Evolutionary conservation across 208 protist genomes (phyloP), one percentile per base, ranked within the genome.

Genomic region (Vickermania spadyakhi): DNA sequence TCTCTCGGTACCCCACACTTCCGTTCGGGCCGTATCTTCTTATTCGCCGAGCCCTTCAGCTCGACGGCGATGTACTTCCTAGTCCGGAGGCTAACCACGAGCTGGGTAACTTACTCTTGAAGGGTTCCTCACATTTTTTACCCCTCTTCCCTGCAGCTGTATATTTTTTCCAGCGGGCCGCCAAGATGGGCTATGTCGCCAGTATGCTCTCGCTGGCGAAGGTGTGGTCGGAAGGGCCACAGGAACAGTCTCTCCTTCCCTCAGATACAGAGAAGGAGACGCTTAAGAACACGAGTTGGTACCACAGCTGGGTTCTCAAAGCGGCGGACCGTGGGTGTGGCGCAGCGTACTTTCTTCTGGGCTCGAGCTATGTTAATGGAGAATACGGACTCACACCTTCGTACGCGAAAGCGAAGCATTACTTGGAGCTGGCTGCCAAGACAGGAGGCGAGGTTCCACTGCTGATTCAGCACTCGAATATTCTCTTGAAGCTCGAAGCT

Each of bases 141-240:
- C 86, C 89, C 1, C 64, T 93, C 29, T 93, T 96, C 69, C 84
- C 86, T 5, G 85, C 84, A 22, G 86, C 89, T 2, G 28, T 96
- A 27, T 84, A 88, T 72, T 96, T 93, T 62, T 93, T 90, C 72
- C 84, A 96, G 72, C 89, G 86, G 31, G 89, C 89, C 26, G 89
- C 89, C 23, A 63, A 78, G 56, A 72, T 81, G 22, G 89, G 89
- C 21, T 78, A 73, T 64, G 80, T 88, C n/a, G 76, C 81, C 59
- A 79, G 83, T 18, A 93, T 96, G 89, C 72, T 93, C 41, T 76
- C 73, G 50, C 75, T 93, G 22, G 81, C 89, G 3, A 84, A 93
- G 72, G 64, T 96, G 45, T 92, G 80, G 71, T 73, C 87, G 29
- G 81, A 81, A 31, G 89, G 89, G 36, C 68, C 66, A 29, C 91